A percentile compares a stretch with the other conserved stretches of the same genome.
phyloP scores from a whole-genome alignment of 2,329 filamentous ascomycete genomes.

The Hypoxylon sp. region DNA sequence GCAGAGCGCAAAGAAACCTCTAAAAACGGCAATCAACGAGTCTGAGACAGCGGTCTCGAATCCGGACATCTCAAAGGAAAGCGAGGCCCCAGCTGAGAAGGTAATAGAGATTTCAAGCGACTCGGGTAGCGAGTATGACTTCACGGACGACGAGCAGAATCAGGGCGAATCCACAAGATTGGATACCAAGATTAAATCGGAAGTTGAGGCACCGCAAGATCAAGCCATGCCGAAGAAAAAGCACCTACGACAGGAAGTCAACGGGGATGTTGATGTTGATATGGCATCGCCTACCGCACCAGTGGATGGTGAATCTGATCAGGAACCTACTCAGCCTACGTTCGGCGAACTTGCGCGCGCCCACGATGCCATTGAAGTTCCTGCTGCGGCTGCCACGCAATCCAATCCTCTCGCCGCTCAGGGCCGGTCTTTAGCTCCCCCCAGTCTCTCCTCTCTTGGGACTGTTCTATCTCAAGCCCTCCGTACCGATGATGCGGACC shows the following conservation, averaged over 20 bases:
- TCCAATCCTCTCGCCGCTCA: conserved; percentile 58
- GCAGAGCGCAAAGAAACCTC: conserved; percentile 64
- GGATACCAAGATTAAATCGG: conserved; percentile 21
- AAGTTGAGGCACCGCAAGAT: conserved; percentile 23
- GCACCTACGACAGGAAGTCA: conserved; percentile 44
- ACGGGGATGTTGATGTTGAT: conserved; percentile 50
- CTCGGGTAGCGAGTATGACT: conserved; percentile 60
- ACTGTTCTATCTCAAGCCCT: conserved; percentile 95
- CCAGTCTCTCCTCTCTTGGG: conserved; percentile 83
- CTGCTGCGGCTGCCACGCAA: conserved; percentile 66
- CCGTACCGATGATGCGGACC: conserved; percentile 87
- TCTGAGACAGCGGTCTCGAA: conserved; percentile 67
- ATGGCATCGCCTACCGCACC: conserved; percentile 48
- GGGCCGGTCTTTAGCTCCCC: conserved; percentile 67
- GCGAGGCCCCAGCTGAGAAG: conserved; percentile 53
- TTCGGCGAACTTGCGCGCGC: conserved; percentile 89
- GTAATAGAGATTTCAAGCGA: conserved; percentile 72
- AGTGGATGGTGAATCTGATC: conserved; percentile 59
- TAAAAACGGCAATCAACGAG: conserved; percentile 69
- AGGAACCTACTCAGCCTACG: conserved; percentile 71
- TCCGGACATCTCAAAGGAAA: conserved; percentile 56
- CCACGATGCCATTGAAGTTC: conserved; percentile 81
- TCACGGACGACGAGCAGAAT: conserved; percentile 60
- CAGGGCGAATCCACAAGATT: conserved; percentile 38
- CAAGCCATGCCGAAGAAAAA: conserved; percentile 34